These are phyloP conservation scores for Chiua virens DNA, from an alignment of 768 basidiomycete species.

Conservation along the genomic window DNA sequence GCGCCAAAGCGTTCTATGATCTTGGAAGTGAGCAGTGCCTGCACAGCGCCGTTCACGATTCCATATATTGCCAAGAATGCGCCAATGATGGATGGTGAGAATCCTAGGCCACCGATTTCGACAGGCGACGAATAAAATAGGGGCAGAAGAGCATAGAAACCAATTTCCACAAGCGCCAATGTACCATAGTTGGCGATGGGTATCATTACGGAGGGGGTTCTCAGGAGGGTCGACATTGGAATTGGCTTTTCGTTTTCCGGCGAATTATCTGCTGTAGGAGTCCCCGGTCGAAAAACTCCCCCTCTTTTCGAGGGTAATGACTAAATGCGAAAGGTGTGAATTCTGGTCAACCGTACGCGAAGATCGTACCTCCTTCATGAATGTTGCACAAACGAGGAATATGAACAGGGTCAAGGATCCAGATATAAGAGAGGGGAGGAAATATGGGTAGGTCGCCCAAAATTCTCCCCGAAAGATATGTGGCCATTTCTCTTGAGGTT, in stretches of 20 bases:
- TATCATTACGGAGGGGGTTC: slow-evolving; percentile 34
- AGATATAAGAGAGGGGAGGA: slow-evolving; percentile 32
- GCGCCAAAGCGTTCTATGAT: slow-evolving; percentile 42
- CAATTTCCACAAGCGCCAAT: slow-evolving; percentile 43
- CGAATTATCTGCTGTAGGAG: background rate
- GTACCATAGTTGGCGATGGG: slow-evolving; percentile 42
- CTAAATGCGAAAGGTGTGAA: slow-evolving; percentile 9
- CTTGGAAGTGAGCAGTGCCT: slow-evolving; percentile 40
- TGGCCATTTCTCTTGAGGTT: slow-evolving; percentile 57
- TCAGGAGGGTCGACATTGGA: slow-evolving; percentile 34
- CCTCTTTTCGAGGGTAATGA: slow-evolving; percentile 8
- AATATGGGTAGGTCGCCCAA: slow-evolving; percentile 37
- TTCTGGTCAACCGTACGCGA: background rate
- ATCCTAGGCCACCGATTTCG: slow-evolving; percentile 41
- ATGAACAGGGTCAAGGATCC: slow-evolving; percentile 11
- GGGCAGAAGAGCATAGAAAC: slow-evolving; percentile 39
- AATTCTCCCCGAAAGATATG: slow-evolving; percentile 41
- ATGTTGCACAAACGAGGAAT: slow-evolving; percentile 17
- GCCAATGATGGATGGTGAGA: slow-evolving; percentile 43
- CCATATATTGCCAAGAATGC: slow-evolving; percentile 36
- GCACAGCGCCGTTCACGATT: slow-evolving; percentile 38
- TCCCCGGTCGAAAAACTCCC: background rate
- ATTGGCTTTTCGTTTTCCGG: slow-evolving; percentile 5
- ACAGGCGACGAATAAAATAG: slow-evolving; percentile 46
- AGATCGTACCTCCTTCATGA: slow-evolving; percentile 32